Conservation (phyloP, 106 monocot genomes). For the Phalaenopsis equestris region DNA sequence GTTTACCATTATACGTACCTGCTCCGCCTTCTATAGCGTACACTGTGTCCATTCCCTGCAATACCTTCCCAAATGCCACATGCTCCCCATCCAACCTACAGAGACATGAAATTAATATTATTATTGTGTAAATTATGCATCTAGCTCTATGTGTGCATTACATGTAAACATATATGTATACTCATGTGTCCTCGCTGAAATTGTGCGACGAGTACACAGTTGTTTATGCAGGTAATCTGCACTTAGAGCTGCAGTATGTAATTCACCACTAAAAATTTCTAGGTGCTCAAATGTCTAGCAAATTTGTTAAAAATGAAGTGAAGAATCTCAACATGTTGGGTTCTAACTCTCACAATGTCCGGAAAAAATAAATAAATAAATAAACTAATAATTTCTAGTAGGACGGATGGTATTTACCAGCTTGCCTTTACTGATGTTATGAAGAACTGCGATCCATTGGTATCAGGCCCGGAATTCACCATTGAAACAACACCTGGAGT, state of each 20-base stretch:
- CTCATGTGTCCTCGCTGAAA: too few relatives aligned
- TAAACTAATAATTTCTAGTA: background rate
- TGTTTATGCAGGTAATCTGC: too few relatives aligned
- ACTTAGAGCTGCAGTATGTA: too few relatives aligned
- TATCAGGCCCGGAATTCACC: constrained; percentile 74
- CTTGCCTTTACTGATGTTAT: constrained; percentile 88
- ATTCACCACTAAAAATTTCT: background rate
- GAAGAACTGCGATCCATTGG: constrained; percentile 93
- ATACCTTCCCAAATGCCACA: constrained; percentile 81
- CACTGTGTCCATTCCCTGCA: constrained; percentile 85
- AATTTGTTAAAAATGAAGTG: too few relatives aligned
- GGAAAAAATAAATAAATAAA: too few relatives aligned
- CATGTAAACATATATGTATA: too few relatives aligned
- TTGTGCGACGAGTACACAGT: too few relatives aligned
- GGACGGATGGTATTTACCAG: constrained; percentile 37
- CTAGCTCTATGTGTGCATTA: too few relatives aligned
- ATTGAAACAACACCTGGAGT: constrained; percentile 75
- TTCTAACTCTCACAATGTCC: too few relatives aligned
- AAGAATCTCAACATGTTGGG: too few relatives aligned
- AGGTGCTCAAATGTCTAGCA: too few relatives aligned
- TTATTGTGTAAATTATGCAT: background rate
- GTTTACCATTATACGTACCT: constrained; percentile 87
- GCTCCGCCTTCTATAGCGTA: constrained; percentile 90
- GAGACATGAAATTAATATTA: background rate
- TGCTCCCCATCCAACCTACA: constrained; percentile 88